These are phyloP conservation scores for Pseudocercospora pini-densiflorae DNA, from an alignment of 2,329 filamentous ascomycete species.

Conservation along the genomic window DNA sequence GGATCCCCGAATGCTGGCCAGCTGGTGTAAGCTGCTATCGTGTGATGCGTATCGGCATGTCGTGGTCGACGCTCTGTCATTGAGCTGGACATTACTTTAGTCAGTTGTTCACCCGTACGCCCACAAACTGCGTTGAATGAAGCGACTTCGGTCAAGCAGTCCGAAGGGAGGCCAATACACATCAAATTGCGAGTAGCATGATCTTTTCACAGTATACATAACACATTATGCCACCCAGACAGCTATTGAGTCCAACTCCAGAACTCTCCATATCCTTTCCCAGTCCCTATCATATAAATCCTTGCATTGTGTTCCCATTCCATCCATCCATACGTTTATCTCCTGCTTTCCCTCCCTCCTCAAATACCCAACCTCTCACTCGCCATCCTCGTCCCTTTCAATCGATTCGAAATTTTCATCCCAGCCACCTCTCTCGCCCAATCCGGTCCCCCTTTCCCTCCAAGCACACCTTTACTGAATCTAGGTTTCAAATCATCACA, in stretches of 20 bases:
- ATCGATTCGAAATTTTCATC: slow-evolving; percentile 2
- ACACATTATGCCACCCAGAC: not conserved
- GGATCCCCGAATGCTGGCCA: too few relatives aligned
- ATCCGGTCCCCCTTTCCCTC: slow-evolving; percentile 1
- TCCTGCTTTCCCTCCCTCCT: not conserved
- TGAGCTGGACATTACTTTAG: too few relatives aligned
- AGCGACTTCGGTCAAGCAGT: too few relatives aligned
- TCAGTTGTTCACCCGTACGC: too few relatives aligned
- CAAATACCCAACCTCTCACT: not conserved
- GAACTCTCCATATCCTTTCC: not conserved
- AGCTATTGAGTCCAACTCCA: not conserved
- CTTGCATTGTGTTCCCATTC: not conserved
- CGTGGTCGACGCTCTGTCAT: too few relatives aligned
- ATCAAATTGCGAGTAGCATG: not conserved
- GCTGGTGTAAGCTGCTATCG: too few relatives aligned
- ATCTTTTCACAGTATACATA: not conserved
- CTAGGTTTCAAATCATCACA: slow-evolving; percentile 8
- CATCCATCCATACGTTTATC: not conserved
- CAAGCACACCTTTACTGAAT: not conserved
- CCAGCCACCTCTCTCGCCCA: slow-evolving; percentile 9
- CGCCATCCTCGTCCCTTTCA: not conserved
- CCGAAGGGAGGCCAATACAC: too few relatives aligned
- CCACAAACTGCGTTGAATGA: too few relatives aligned
- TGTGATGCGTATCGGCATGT: too few relatives aligned
- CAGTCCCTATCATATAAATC: not conserved